These are phyloP conservation scores for Tylopilus sp. DNA, from an alignment of 768 basidiomycete species.

Conservation along the genomic window DNA sequence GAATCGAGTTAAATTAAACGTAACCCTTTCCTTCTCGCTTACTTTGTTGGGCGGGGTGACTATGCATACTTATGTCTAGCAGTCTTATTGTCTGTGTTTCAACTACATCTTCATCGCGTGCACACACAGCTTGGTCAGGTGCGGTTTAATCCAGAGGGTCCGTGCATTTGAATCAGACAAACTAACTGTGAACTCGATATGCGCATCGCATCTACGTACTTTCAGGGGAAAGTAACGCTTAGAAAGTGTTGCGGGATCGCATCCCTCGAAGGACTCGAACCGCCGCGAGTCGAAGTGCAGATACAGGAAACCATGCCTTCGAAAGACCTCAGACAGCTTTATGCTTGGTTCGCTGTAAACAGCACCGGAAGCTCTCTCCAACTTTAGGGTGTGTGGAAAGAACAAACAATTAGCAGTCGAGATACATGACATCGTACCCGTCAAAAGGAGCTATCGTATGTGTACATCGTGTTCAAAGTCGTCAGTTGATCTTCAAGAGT, in stretches of 20 bases:
- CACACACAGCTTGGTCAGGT: no score
- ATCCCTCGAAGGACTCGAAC: not conserved
- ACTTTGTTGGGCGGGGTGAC: no score
- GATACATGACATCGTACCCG: slow-evolving; percentile 23
- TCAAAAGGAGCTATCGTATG: slow-evolving; percentile 18
- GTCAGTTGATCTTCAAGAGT: slow-evolving; percentile 63
- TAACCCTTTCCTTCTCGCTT: no score
- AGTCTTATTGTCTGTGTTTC: no score
- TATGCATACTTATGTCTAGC: no score
- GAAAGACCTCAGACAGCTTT: not conserved
- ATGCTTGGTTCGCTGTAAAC: not conserved
- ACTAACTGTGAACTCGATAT: no score
- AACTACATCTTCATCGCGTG: no score
- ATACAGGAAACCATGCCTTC: not conserved
- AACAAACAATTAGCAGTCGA: slow-evolving; percentile 22
- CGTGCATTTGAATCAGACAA: no score
- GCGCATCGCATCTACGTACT: no score
- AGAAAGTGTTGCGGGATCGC: no score
- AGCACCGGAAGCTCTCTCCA: not conserved
- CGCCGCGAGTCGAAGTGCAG: not conserved
- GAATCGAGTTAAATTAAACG: not conserved
- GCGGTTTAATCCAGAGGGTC: no score
- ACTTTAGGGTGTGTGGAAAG: slow-evolving; percentile 2
- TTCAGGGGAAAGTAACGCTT: no score
- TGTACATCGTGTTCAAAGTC: slow-evolving; percentile 19